Conservation (phyloP, 352 stramenopile species). For the Phytophthora colocasiae region DNA sequence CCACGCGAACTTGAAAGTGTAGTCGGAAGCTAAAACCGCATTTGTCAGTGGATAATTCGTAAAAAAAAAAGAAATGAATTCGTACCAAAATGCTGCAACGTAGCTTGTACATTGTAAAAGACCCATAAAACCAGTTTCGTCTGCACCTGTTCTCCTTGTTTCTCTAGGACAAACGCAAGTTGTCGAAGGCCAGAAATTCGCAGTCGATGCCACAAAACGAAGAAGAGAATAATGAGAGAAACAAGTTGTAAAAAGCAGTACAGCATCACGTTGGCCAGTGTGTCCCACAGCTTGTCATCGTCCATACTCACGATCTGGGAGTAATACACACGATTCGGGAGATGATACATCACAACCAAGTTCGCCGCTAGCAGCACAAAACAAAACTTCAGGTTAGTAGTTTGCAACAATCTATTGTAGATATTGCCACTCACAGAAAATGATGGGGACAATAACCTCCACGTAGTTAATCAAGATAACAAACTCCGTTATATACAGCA, state of each 20-base stretch:
- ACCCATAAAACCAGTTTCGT: conserved; percentile 52
- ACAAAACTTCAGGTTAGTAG: background rate
- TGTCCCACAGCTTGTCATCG: conserved; percentile 9
- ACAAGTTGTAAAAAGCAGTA: conserved; percentile 50
- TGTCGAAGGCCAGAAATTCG: conserved; percentile 34
- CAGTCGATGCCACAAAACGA: conserved; percentile 29
- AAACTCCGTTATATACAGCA: conserved; percentile 56
- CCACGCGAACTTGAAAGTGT: conserved; percentile 42
- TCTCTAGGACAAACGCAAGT: conserved; percentile 50
- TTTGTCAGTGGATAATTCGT: background rate
- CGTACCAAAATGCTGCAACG: conserved; percentile 43
- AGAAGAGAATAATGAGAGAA: conserved; percentile 40
- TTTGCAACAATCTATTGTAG: background rate
- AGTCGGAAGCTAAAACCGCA: conserved; percentile 29
- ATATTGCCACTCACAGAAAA: conserved; percentile 43
- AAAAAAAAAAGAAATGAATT: background rate
- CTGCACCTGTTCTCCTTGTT: conserved; percentile 43
- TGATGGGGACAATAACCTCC: conserved; percentile 47
- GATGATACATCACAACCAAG: conserved; percentile 31
- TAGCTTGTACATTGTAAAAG: conserved; percentile 40
- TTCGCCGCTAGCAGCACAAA: conserved; percentile 23
- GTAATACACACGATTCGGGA: conserved; percentile 45
- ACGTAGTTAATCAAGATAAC: conserved; percentile 51
- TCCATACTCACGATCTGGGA: conserved; percentile 32
- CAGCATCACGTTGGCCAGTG: conserved; percentile 32